phyloP scores from a whole-genome alignment of 2,329 filamentous ascomycete species.

The Reticulascus tulasneorum region DNA sequence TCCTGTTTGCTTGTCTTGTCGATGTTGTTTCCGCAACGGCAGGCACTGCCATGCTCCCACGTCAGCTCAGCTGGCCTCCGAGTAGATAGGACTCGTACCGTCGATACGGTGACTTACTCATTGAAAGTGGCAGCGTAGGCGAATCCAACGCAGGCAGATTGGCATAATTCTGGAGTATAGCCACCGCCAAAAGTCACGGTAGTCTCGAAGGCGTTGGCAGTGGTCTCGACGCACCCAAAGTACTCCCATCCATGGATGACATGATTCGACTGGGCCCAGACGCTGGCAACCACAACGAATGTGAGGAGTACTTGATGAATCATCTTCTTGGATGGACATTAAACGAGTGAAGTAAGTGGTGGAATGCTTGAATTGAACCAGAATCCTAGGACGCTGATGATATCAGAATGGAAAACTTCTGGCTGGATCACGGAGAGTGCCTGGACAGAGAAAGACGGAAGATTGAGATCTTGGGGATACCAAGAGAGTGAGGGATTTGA shows the following conservation, averaged over 20 bases:
- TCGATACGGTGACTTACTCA: slow-evolving; percentile 1
- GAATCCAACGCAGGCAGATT: slow-evolving; percentile 9
- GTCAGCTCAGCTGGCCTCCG: no score
- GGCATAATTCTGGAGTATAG: slow-evolving; percentile 11
- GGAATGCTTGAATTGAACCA: no score
- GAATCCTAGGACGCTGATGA: not conserved
- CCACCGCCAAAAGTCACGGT: slow-evolving; percentile 5
- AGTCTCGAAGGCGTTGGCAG: slow-evolving; percentile 3
- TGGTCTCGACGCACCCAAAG: slow-evolving; percentile 9
- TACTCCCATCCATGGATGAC: slow-evolving; percentile 9
- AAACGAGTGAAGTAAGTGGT: no score
- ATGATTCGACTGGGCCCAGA: slow-evolving; percentile 4
- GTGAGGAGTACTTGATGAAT: not conserved
- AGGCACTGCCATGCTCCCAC: slow-evolving; percentile 4
- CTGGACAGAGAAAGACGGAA: not conserved
- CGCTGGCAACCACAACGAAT: slow-evolving; percentile 5
- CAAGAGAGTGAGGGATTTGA: no score
- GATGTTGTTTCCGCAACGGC: slow-evolving; percentile 10
- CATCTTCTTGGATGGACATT: no score
- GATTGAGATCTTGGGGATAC: not conserved
- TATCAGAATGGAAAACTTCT: no score
- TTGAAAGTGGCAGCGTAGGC: slow-evolving; percentile 8
- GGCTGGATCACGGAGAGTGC: not conserved
- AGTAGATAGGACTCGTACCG: no score
- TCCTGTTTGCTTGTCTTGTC: slow-evolving; percentile 1